Conservation (phyloP, 2,329 filamentous ascomycete species). For the Phialemonium atrogriseum region DNA sequence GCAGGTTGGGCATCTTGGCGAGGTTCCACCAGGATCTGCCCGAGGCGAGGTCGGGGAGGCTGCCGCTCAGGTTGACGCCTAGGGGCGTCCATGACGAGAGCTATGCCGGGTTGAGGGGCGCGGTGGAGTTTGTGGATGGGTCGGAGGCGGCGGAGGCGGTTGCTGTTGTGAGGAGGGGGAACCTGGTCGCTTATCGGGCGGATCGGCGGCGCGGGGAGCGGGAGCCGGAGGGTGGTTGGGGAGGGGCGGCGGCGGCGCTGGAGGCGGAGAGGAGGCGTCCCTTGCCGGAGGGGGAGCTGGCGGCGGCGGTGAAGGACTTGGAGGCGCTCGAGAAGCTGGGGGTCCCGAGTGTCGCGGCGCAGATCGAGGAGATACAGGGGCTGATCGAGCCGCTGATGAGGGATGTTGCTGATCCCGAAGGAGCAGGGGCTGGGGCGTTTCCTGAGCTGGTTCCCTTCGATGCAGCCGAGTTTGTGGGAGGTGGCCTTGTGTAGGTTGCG, state of each 20-base stretch:
- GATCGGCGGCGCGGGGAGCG: too few species aligned
- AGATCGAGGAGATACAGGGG: constrained; percentile 1
- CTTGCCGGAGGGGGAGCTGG: constrained; percentile 6
- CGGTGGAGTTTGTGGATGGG: constrained; percentile 28
- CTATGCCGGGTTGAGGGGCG: constrained; percentile 27
- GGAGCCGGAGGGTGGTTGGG: background rate
- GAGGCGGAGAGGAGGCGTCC: constrained; percentile 9
- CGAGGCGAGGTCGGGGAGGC: constrained; percentile 22
- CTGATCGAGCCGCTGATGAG: constrained; percentile 1
- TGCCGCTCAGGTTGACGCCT: constrained; percentile 34
- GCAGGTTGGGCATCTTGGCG: constrained; percentile 31
- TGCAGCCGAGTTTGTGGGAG: constrained; percentile 5
- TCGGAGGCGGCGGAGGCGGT: constrained; percentile 23
- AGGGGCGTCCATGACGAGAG: constrained; percentile 36
- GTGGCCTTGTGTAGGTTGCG: background rate
- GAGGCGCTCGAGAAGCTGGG: constrained; percentile 3
- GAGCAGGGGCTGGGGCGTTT: background rate
- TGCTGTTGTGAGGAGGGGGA: constrained; percentile 29
- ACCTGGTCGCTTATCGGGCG: constrained; percentile 22
- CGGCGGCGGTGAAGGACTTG: constrained; percentile 2
- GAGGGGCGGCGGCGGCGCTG: constrained; percentile 5
- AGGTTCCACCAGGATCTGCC: constrained; percentile 27
- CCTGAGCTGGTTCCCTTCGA: constrained; percentile 2
- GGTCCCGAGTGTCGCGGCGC: background rate
- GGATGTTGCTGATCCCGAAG: background rate